These are phyloP conservation scores for Schizochytrium sp. DNA, from an alignment of 108 stramenopile species.

Conservation along the genomic window DNA sequence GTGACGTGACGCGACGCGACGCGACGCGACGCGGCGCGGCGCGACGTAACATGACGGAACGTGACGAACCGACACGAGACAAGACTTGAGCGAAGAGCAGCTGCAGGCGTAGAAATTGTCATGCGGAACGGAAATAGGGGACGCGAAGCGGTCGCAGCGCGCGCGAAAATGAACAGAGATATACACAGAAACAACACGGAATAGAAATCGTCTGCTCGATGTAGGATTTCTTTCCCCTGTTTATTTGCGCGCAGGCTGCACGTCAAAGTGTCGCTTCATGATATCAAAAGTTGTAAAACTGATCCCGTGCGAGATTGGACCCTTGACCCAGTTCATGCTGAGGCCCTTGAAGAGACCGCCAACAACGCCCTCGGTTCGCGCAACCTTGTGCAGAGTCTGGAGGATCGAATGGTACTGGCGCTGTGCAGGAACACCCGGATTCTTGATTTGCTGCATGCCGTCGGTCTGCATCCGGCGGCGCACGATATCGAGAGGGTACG, in stretches of 20 bases:
- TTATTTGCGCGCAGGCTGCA: not conserved
- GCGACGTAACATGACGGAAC: too few relatives aligned
- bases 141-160: too few relatives aligned
- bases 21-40: too few relatives aligned
- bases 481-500: constrained; percentile 89
- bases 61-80: too few relatives aligned
- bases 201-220: not conserved
- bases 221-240: not conserved
- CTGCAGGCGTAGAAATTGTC: too few relatives aligned
- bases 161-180: too few relatives aligned
- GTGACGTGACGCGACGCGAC: too few relatives aligned
- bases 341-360: constrained; percentile 90
- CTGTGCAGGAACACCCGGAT: constrained; percentile 18
- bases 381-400: constrained; percentile 51
- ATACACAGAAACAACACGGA: too few relatives aligned
- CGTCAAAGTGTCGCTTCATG: constrained; percentile 38
- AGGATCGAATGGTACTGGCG: constrained; percentile 22
- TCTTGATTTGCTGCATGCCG: constrained; percentile 4
- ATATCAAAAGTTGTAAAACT: constrained; percentile 88
- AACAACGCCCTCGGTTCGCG: constrained; percentile 73
- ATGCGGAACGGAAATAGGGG: too few relatives aligned
- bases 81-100: too few relatives aligned
- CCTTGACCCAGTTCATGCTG: constrained; percentile 92
- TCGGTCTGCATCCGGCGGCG: constrained; percentile 91
- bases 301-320: constrained; percentile 84